phyloP scores from a whole-genome alignment of 306 rosid species.

The Mimosa pudica region DNA sequence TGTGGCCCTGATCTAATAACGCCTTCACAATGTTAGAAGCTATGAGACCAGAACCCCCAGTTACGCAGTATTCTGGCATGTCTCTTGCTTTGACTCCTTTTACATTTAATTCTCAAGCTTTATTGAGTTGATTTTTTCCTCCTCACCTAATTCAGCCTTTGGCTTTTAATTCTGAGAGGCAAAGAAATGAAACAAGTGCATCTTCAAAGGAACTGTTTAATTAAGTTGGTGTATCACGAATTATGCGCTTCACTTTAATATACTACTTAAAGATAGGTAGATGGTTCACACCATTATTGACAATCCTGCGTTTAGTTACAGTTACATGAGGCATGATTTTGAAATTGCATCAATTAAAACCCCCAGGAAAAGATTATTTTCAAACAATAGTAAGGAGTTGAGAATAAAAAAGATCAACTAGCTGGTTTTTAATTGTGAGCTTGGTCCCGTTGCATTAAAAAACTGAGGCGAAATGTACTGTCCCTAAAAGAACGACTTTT shows the following conservation, averaged over 20 bases:
- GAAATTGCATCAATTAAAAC: no score
- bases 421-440: neutral
- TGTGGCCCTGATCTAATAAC: conserved; percentile 67
- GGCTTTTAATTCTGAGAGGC: neutral
- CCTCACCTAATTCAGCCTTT: neutral
- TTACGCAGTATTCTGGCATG: conserved; percentile 79
- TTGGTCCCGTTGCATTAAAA: neutral
- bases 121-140: neutral
- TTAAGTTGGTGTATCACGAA: neutral
- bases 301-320: neutral
- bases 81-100: conserved; percentile 2
- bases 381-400: neutral
- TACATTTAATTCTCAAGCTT: neutral
- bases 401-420: neutral
- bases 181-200: neutral
- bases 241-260: neutral
- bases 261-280: neutral
- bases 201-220: neutral
- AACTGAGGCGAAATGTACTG: neutral
- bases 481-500: neutral
- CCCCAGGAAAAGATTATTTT: no score
- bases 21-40: conserved; percentile 70
- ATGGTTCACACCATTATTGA: neutral
- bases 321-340: neutral
- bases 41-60: conserved; percentile 86